These are phyloP conservation scores for Trichoderma guizhouense DNA, from an alignment of 2,329 filamentous ascomycete genomes.

Conservation along the genomic window DNA sequence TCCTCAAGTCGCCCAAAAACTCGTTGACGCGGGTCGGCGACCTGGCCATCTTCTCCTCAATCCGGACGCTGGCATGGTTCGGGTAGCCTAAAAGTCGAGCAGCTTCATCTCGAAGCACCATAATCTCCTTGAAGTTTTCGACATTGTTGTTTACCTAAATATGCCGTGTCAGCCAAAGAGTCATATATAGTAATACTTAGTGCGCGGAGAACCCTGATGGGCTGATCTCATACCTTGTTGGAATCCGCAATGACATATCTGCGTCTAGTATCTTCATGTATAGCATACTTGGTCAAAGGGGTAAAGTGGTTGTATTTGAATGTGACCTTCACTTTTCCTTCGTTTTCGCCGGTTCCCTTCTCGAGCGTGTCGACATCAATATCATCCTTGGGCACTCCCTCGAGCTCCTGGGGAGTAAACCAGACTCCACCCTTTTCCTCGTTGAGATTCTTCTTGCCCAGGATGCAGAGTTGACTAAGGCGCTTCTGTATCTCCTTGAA, in stretches of 20 bases:
- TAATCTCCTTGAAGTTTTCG: conserved; percentile 69
- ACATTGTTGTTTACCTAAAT: conserved; percentile 64
- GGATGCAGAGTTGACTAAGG: conserved; percentile 68
- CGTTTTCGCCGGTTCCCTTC: conserved; percentile 68
- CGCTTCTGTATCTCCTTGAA: conserved; percentile 87
- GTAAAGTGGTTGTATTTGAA: conserved; percentile 85
- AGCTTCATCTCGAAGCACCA: conserved; percentile 72
- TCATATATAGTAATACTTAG: neutral
- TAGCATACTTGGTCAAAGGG: conserved; percentile 73
- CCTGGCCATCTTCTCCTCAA: conserved; percentile 87
- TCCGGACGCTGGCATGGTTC: conserved; percentile 70
- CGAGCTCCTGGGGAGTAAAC: conserved; percentile 70
- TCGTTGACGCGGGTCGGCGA: conserved; percentile 66
- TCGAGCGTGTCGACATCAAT: conserved; percentile 60
- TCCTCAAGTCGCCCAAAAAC: conserved; percentile 68
- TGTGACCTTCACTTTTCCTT: conserved; percentile 69
- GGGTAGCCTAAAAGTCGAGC: conserved; percentile 74
- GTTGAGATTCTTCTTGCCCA: conserved; percentile 76
- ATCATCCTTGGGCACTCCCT: conserved; percentile 71
- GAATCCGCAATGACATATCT: conserved; percentile 71
- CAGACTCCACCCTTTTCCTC: conserved; percentile 79
- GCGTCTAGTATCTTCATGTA: conserved; percentile 64
- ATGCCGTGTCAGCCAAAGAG: neutral
- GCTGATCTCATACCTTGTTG: conserved; percentile 59
- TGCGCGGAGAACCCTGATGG: neutral